Base-by-base conservation (phyloP, 495 filamentous ascomycete species). In the Peziza echinospora region DNA sequence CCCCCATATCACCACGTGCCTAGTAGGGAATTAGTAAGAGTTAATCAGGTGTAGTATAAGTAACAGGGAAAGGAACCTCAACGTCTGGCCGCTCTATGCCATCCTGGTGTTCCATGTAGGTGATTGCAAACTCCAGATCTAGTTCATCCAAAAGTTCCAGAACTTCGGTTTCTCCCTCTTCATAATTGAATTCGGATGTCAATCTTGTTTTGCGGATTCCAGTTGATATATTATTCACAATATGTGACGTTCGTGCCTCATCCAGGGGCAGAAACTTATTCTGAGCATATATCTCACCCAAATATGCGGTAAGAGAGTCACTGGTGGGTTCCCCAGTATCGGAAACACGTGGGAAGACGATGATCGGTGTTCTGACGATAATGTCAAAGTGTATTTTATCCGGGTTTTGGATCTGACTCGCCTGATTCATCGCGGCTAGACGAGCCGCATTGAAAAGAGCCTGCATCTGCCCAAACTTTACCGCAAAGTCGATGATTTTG, bases 391-490 rank as follows among this genome's bases (percentile, higher is more conserved):
- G 82, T 66, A 94, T 82, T 47, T 82, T 82, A 53, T 76, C 80
- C 3, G 80, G 81, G 53, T 94, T 77, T 55, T 94, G 87, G 9
- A 97, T 69, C 60, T 94, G 83, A 43, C 72, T 91, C 5, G 89
- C 89, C 60, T 93, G 86, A 49, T 81, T 86, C 21, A 85, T 82
- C n/a, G 89, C 89, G 44, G 89, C 89, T 62, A 86, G 83, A 21
- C 91, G 75, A 19, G 89, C 89, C 17, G 89, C 87, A 60, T 97
- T 96, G 69, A 93, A 96, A 42, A 97, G 85, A 21, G 89, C 85
- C 62, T 96, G 89, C 89, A 97, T 97, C 64, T 92, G 92, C 48
- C 89, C 89, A 56, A 97, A 97, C 53, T 97, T 97, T 55, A 97
- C 82, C 24, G 85, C 67, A 63, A 96, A 97, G 56, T 93, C 82